Evolutionary conservation across 139 green algal species (phyloP).

Genomic region (Dunaliella primolecta): DNA sequence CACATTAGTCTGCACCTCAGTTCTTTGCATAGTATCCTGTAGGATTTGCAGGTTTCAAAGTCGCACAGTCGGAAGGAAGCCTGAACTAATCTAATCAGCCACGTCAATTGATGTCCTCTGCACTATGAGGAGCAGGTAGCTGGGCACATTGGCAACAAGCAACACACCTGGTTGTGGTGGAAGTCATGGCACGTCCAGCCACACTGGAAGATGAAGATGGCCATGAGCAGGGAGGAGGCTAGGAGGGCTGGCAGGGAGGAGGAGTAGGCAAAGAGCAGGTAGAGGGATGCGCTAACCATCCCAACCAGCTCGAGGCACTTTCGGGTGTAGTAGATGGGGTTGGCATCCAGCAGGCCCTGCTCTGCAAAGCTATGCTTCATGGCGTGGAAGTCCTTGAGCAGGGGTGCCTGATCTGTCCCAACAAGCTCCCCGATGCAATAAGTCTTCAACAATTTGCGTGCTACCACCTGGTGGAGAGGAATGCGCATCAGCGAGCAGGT

Average conservation of each 20-base stretch:
- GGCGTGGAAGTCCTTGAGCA: conserved; percentile 58
- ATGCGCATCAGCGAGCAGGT: too few relatives aligned
- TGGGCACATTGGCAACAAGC: too few relatives aligned
- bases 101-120: too few relatives aligned
- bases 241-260: background rate
- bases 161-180: conserved; percentile 53
- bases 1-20: too few relatives aligned
- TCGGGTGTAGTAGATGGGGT: conserved; percentile 49
- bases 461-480: too few relatives aligned
- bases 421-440: conserved; percentile 48
- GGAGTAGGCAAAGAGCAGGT: conserved; percentile 17
- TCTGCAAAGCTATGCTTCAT: conserved; percentile 41
- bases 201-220: conserved; percentile 66
- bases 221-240: conserved; percentile 46
- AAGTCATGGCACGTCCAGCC: conserved; percentile 66
- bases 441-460: conserved; percentile 40
- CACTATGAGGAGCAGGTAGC: too few relatives aligned
- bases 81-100: too few relatives aligned
- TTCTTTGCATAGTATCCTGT: too few relatives aligned
- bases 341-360: conserved; percentile 54
- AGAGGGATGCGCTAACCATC: conserved; percentile 8
- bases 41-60: too few relatives aligned
- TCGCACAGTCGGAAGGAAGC: too few relatives aligned
- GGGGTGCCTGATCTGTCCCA: conserved; percentile 3
- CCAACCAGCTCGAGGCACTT: conserved; percentile 35